A percentile compares a stretch with the other conserved stretches of the same genome.
Conservation (phyloP, 2,329 filamentous ascomycete species). For the Ceratocystis eucalypticola region DNA sequence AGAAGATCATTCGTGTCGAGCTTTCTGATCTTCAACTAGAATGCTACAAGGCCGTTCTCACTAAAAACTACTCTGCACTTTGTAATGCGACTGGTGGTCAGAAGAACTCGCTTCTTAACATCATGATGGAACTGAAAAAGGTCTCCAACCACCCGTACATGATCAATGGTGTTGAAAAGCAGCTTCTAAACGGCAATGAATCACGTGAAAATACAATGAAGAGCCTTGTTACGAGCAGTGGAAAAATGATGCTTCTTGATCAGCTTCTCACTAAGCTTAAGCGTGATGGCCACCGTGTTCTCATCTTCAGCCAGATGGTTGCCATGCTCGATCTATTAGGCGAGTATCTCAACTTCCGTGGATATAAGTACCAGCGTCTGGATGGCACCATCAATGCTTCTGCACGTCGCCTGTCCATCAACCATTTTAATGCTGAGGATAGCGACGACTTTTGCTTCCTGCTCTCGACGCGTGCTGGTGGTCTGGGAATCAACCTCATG, state of each 20-base stretch:
- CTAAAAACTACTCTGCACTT: constrained; percentile 85
- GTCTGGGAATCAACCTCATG: constrained; percentile 97
- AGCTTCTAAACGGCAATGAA: constrained; percentile 65
- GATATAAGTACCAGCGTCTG: constrained; percentile 89
- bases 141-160: constrained; percentile 98
- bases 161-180: constrained; percentile 87
- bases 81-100: constrained; percentile 82
- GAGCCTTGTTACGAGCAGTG: constrained; percentile 87
- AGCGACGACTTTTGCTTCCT: constrained; percentile 96
- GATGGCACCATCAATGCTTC: constrained; percentile 89
- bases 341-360: constrained; percentile 81
- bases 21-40: constrained; percentile 91
- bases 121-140: constrained; percentile 99
- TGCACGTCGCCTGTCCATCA: constrained; percentile 82
- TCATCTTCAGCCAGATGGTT: constrained; percentile 99
- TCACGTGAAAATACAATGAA: constrained; percentile 84
- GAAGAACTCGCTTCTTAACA: constrained; percentile 89
- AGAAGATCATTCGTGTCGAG: constrained; percentile 97
- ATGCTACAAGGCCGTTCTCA: constrained; percentile 98
- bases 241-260: constrained; percentile 98
- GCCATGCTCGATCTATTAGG: constrained; percentile 94
- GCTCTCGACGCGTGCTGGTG: constrained; percentile 86
- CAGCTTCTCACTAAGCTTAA: constrained; percentile 88
- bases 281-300: constrained; percentile 82
- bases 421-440: constrained; percentile 94